Evolutionary conservation across 768 basidiomycete species (phyloP).

Genomic region (Tephrocybe sp.): DNA sequence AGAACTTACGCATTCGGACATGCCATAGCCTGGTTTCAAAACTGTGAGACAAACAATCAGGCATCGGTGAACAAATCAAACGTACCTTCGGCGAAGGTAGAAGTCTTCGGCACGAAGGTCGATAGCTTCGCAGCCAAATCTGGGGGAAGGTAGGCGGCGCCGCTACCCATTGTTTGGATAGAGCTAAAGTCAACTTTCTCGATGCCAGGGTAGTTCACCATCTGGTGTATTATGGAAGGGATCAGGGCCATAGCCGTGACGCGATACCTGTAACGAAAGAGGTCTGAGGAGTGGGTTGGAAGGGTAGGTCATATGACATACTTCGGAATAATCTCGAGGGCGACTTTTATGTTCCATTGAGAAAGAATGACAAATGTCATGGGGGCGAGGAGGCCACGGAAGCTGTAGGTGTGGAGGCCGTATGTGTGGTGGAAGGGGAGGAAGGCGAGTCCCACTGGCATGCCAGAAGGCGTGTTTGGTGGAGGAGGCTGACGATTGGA

Average conservation of each 20-base stretch:
- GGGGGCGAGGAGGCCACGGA: conserved; percentile 46
- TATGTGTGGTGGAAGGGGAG: conserved; percentile 70
- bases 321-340: conserved; percentile 56
- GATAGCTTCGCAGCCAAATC: conserved; percentile 42
- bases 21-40: conserved; percentile 54
- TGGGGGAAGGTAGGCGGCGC: conserved; percentile 68
- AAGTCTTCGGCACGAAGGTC: conserved; percentile 31
- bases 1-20: conserved; percentile 60
- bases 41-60: neutral
- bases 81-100: conserved; percentile 45
- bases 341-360: conserved; percentile 54
- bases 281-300: neutral
- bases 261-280: conserved; percentile 41
- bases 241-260: conserved; percentile 49
- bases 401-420: conserved; percentile 51
- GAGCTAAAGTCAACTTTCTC: conserved; percentile 52
- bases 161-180: conserved; percentile 40
- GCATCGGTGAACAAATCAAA: neutral
- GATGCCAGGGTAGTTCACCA: conserved; percentile 54
- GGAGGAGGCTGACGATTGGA: conserved; percentile 30
- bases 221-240: conserved; percentile 64
- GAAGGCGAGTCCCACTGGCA: conserved; percentile 51
- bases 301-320: conserved; percentile 25
- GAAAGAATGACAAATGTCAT: conserved; percentile 53
- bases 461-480: conserved; percentile 38